Evolutionary conservation across 2,329 filamentous ascomycete genomes (phyloP).

Genomic region (Thelonectria blattea): DNA sequence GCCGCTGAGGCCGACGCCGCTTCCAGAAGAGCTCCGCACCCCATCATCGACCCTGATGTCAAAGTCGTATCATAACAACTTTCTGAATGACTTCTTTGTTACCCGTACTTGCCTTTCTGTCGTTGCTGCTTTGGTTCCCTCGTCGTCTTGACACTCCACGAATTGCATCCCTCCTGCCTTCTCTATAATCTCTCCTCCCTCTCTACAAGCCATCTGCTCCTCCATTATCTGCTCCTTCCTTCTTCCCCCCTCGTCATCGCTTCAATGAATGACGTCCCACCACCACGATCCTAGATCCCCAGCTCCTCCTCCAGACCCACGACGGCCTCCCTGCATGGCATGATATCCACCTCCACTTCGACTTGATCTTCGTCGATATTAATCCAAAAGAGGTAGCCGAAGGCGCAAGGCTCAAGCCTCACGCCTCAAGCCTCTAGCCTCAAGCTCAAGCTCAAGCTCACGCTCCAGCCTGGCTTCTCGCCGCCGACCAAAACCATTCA

Average conservation of each 20-base stretch:
- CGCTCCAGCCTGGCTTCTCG: background rate
- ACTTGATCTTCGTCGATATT: constrained; percentile 17
- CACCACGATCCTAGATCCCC: constrained; percentile 33
- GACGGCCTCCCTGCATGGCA: constrained; percentile 32
- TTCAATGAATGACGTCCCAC: constrained; percentile 38
- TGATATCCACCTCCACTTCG: constrained; percentile 32
- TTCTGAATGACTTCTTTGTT: constrained; percentile 4
- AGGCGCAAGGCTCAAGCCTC: constrained; percentile 14
- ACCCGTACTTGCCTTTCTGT: background rate
- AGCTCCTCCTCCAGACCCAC: constrained; percentile 30
- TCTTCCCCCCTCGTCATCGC: constrained; percentile 31
- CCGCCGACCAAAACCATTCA: constrained; percentile 23
- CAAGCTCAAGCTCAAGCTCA: constrained; percentile 1
- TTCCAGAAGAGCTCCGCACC: constrained; percentile 4
- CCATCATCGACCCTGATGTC: constrained; percentile 15
- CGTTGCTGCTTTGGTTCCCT: background rate
- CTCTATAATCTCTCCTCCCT: background rate
- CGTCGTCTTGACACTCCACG: background rate
- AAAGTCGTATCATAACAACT: constrained; percentile 35
- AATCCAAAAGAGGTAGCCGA: constrained; percentile 9
- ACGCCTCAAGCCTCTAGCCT: constrained; percentile 1
- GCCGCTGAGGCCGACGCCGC: background rate
- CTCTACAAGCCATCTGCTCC: background rate
- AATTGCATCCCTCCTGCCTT: background rate
- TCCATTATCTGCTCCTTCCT: too few species aligned